A percentile compares a stretch with the other conserved stretches of the same genome.
Evolutionary conservation across 495 filamentous ascomycete species (phyloP).

Genomic region (Cercophora sp.): DNA sequence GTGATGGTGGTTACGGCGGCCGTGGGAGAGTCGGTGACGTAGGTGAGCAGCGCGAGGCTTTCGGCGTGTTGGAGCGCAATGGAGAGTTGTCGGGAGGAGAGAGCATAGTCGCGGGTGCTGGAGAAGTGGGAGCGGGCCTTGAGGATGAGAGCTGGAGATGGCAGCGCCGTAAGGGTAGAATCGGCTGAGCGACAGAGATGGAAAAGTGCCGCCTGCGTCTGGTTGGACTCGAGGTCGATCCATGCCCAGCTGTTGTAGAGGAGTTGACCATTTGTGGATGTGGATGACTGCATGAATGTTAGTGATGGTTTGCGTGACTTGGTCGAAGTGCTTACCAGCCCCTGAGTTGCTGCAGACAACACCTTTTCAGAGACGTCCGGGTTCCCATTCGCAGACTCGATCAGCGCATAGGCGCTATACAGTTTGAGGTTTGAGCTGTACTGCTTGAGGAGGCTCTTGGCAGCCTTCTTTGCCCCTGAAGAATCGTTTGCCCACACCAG

Average conservation of each 20-base stretch:
- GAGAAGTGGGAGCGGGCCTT: conserved; percentile 55
- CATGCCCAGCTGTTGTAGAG: conserved; percentile 72
- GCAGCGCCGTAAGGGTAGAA: neutral
- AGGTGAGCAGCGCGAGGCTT: conserved; percentile 59
- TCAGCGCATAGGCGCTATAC: conserved; percentile 74
- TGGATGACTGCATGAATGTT: conserved; percentile 27
- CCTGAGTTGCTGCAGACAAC: conserved; percentile 53
- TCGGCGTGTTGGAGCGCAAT: conserved; percentile 55
- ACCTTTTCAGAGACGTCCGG: conserved; percentile 55
- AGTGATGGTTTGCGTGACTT: neutral
- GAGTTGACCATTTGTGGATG: conserved; percentile 40
- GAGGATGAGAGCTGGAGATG: conserved; percentile 45
- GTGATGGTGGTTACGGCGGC: no score
- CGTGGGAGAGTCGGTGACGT: no score
- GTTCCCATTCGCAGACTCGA: conserved; percentile 60
- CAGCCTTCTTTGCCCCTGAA: conserved; percentile 59
- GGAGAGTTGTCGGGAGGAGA: conserved; percentile 43
- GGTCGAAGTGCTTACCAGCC: conserved; percentile 6
- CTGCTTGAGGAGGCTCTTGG: conserved; percentile 67
- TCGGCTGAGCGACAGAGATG: conserved; percentile 30
- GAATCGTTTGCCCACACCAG: conserved; percentile 59
- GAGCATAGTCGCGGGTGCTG: conserved; percentile 51
- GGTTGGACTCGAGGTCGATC: conserved; percentile 53
- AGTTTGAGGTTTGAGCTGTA: conserved; percentile 60
- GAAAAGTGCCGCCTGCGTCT: conserved; percentile 30